Evolutionary conservation across 208 protist genomes (phyloP).

Genomic region (Crithidia expoeki): DNA sequence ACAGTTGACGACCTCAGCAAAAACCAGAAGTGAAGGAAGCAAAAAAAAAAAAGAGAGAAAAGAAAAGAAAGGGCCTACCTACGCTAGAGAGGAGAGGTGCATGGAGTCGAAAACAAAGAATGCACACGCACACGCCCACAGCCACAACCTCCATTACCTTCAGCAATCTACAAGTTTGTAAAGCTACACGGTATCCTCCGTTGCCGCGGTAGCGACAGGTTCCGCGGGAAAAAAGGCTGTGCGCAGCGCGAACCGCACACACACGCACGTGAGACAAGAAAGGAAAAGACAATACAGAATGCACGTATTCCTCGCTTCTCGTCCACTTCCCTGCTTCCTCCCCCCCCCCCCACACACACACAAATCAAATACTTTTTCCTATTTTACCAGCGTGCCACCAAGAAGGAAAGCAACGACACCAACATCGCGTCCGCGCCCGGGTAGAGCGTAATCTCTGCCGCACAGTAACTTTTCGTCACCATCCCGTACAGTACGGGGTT

Average conservation of each 20-base stretch:
- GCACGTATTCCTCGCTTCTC: neutral
- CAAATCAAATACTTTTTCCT: neutral
- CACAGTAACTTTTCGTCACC: conserved; percentile 40
- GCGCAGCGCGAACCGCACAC: too few species aligned
- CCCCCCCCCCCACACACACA: conserved; percentile 3
- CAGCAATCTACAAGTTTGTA: too few species aligned
- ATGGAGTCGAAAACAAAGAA: conserved; percentile 5
- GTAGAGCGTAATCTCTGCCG: conserved; percentile 60
- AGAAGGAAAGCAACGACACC: conserved; percentile 62
- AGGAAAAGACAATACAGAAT: too few species aligned
- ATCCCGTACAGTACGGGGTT: conserved; percentile 25
- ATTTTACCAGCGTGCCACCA: conserved; percentile 58
- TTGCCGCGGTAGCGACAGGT: too few species aligned
- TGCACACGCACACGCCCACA: too few species aligned
- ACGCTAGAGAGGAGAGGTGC: neutral
- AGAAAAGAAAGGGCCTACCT: conserved; percentile 9
- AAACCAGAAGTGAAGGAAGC: too few species aligned
- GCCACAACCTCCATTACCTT: too few species aligned
- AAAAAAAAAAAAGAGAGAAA: conserved; percentile 14
- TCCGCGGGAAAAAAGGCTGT: too few species aligned
- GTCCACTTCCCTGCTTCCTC: neutral
- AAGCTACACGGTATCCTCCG: too few species aligned
- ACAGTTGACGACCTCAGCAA: too few species aligned
- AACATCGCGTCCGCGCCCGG: conserved; percentile 72
- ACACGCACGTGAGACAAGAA: too few species aligned